phyloP scores from a whole-genome alignment of 148 eudicot species.

The Bassia scoparia region DNA sequence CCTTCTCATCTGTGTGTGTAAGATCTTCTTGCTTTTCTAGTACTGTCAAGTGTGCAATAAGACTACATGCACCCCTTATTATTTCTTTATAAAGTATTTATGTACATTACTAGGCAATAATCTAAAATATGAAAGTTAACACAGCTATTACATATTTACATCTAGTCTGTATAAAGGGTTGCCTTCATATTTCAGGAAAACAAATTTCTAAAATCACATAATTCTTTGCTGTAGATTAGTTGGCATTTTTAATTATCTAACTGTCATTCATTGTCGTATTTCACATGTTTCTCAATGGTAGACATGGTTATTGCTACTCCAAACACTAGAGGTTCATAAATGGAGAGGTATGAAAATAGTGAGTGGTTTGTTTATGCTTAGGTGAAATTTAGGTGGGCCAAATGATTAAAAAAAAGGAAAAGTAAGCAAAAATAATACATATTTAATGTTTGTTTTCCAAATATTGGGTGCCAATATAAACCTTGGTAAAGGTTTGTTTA shows the following conservation, averaged over 20 bases:
- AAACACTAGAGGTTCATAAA: no score
- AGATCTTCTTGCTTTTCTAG: slow-evolving; percentile 2
- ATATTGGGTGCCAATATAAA: no score
- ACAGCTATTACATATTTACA: not conserved
- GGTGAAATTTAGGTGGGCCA: no score
- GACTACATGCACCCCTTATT: not conserved
- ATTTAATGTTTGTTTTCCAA: no score
- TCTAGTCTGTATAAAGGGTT: not conserved
- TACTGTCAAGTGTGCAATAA: not conserved
- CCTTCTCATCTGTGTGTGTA: not conserved
- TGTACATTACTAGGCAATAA: no score
- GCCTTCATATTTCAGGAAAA: no score
- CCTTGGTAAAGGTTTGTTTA: no score
- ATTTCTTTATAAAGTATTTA: not conserved
- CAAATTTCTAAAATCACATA: not conserved
- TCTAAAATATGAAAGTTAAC: not conserved
- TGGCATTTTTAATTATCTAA: not conserved
- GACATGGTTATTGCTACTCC: not conserved
- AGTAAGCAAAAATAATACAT: no score
- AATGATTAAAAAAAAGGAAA: no score
- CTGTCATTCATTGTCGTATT: not conserved
- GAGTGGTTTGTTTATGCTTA: no score
- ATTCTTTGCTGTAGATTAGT: not conserved
- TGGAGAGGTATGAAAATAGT: no score
- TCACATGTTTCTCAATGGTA: not conserved